These are phyloP conservation scores for Nemania serpens DNA, from an alignment of 2,329 filamentous ascomycete genomes.

Conservation along the genomic window DNA sequence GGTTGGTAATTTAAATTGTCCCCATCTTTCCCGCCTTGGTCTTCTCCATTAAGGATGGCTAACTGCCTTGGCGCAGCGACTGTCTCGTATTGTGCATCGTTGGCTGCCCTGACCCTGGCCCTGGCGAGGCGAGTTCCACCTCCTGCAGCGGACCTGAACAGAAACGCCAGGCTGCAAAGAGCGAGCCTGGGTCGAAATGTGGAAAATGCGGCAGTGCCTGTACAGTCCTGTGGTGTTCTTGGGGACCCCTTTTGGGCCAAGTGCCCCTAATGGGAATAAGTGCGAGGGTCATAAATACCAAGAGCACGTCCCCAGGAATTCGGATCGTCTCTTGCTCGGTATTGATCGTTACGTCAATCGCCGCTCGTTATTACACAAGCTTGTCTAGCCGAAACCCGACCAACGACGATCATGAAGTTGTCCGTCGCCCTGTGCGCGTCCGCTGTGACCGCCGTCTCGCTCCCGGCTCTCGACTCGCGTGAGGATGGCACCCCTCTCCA, in stretches of 20 bases:
- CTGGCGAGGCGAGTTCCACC: slow-evolving; percentile 22
- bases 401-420: slow-evolving; percentile 35
- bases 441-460: slow-evolving; percentile 34
- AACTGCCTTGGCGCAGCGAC: slow-evolving; percentile 16
- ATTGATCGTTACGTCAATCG: slow-evolving; percentile 20
- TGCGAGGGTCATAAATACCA: slow-evolving; percentile 23
- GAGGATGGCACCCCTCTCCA: slow-evolving; percentile 26
- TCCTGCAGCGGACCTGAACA: slow-evolving; percentile 15
- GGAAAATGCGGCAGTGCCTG: slow-evolving; percentile 23
- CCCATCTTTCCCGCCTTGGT: slow-evolving; percentile 9
- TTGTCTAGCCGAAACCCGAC: slow-evolving; percentile 5
- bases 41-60: slow-evolving; percentile 9
- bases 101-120: slow-evolving; percentile 1
- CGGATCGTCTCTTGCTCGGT: slow-evolving; percentile 21
- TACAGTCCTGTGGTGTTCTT: no score
- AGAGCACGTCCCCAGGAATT: slow-evolving; percentile 16
- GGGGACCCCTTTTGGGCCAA: slow-evolving; percentile 16
- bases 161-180: slow-evolving; percentile 16
- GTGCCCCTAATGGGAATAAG: slow-evolving; percentile 23
- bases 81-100: slow-evolving; percentile 22
- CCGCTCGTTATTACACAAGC: slow-evolving; percentile 13
- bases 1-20: slow-evolving; percentile 25
- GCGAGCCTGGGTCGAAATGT: slow-evolving; percentile 13
- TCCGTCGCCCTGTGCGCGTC: slow-evolving; percentile 33
- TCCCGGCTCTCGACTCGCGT: slow-evolving; percentile 22